phyloP scores from a whole-genome alignment of 306 rosid species.

The Dryas drummondii region DNA sequence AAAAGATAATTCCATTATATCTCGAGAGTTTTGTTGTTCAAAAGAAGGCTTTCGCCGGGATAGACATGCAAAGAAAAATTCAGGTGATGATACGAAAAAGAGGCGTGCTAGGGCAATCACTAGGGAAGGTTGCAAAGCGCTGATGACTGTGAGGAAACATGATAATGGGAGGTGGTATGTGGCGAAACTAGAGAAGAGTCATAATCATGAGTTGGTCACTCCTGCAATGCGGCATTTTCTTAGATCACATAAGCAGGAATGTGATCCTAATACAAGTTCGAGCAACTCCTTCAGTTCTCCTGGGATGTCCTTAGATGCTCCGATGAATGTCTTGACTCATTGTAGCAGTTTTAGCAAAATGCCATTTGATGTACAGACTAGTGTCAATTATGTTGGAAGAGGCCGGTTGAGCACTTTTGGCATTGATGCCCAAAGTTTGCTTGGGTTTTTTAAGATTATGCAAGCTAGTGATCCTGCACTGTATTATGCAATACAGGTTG shows the following conservation, averaged over 20 bases:
- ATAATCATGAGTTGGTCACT: slow-evolving; percentile 26
- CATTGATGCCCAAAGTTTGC: slow-evolving; percentile 27
- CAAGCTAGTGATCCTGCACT: slow-evolving; percentile 29
- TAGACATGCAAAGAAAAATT: slow-evolving; percentile 11
- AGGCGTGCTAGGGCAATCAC: slow-evolving; percentile 30
- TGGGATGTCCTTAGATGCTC: background rate
- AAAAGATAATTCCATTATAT: slow-evolving; percentile 24
- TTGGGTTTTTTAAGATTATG: slow-evolving; percentile 27
- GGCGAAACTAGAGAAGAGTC: slow-evolving; percentile 23
- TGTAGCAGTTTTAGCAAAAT: slow-evolving; percentile 6
- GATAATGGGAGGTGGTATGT: slow-evolving; percentile 29
- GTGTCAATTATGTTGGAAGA: slow-evolving; percentile 19
- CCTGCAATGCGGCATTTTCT: slow-evolving; percentile 29
- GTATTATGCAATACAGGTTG: slow-evolving; percentile 23
- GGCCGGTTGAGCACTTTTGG: slow-evolving; percentile 31
- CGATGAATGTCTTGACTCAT: slow-evolving; percentile 13
- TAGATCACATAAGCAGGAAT: slow-evolving; percentile 23
- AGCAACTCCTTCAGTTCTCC: slow-evolving; percentile 21
- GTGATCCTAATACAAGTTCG: slow-evolving; percentile 11
- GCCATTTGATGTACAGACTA: slow-evolving; percentile 10
- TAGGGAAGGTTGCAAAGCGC: slow-evolving; percentile 29
- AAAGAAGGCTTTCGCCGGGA: slow-evolving; percentile 27
- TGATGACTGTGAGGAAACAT: slow-evolving; percentile 19
- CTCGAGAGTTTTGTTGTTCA: slow-evolving; percentile 29
- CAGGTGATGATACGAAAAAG: background rate